Evolutionary conservation across 2,329 filamentous ascomycete species (phyloP), one percentile per base, ranked within the genome.

Genomic region (Talaromyces sp.): DNA sequence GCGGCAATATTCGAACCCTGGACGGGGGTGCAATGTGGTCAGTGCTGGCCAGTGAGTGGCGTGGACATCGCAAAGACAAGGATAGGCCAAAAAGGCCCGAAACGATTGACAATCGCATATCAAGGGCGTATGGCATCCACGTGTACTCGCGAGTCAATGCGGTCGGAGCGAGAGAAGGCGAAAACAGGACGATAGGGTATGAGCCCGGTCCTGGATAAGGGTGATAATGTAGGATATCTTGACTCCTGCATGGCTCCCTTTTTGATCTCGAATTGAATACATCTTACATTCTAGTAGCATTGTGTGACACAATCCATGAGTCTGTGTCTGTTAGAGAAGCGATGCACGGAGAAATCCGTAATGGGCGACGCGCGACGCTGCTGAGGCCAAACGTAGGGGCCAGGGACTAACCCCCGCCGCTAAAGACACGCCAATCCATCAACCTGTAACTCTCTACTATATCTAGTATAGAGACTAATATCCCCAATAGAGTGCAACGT

Each of bases 61-160:
- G 7, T 31, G 27, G 27, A 31, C 27, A 31, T 31, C 27, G 49
- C 49, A 19, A 35, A 5, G 45, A 52, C 45, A 49, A 52, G 59
- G 59, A 41, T 52, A 60, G 57, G 5, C 47, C 22, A 27, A 54
- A 52, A 54, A 54, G 31, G n/a, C 33, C 31, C 50, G n/a, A 35
- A 22, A 56, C 31, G 13, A 35, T n/a, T 10, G 15, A 25, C 54
- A 31, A 6, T 4, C n/a, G 15, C 11, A 39, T 43, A 50, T 52
- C 59, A 39, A 62, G 60, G 60, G 58, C n/a, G 58, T 61, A 27
- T 62, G 47, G 47, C 35, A 52, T 43, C 59, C 59, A 61, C 59
- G 59, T 62, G 60, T 54, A 41, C 27, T 56, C 57, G 37, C 27
- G 41, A 60, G 57, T 60, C 39, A 47, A 60, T 31, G n/a, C 15